A percentile compares a stretch with the other conserved stretches of the same genome.
Conservation (phyloP, 345 rosid species). For the Nasturtium officinale region DNA sequence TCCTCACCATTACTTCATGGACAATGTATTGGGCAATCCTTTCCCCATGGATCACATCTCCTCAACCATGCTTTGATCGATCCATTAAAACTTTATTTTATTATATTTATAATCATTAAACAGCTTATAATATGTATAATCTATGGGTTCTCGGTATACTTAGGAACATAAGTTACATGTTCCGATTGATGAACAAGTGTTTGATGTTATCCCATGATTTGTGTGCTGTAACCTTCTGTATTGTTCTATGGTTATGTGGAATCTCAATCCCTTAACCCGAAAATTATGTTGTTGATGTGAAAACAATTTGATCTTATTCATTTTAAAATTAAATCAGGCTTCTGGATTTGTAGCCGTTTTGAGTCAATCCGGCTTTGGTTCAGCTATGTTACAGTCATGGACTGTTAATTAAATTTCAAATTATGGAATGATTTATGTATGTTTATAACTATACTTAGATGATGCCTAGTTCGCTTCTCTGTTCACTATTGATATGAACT, state of each 20-base stretch:
- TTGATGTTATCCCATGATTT: conserved; percentile 20
- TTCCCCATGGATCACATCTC: conserved; percentile 75
- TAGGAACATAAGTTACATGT: conserved; percentile 39
- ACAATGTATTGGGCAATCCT: conserved; percentile 72
- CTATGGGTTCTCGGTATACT: conserved; percentile 35
- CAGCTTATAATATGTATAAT: conserved; percentile 43
- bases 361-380: not conserved
- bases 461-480: not conserved
- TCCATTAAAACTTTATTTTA: conserved; percentile 12
- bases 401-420: not conserved
- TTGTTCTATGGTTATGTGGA: not conserved
- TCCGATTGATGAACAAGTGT: conserved; percentile 34
- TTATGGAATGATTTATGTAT: not conserved
- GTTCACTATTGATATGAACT: not conserved
- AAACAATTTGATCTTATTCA: not conserved
- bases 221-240: conserved; percentile 35
- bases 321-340: not conserved
- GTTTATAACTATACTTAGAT: not conserved
- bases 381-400: not conserved
- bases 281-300: not conserved
- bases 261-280: not conserved
- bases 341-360: not conserved
- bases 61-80: conserved; percentile 53
- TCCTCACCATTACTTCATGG: conserved; percentile 76
- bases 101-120: conserved; percentile 31